A percentile compares a stretch with the other conserved stretches of the same genome.
These are phyloP conservation scores for Bjerkandera adusta DNA, from an alignment of 1,284 basidiomycete species.

Conservation along the genomic window DNA sequence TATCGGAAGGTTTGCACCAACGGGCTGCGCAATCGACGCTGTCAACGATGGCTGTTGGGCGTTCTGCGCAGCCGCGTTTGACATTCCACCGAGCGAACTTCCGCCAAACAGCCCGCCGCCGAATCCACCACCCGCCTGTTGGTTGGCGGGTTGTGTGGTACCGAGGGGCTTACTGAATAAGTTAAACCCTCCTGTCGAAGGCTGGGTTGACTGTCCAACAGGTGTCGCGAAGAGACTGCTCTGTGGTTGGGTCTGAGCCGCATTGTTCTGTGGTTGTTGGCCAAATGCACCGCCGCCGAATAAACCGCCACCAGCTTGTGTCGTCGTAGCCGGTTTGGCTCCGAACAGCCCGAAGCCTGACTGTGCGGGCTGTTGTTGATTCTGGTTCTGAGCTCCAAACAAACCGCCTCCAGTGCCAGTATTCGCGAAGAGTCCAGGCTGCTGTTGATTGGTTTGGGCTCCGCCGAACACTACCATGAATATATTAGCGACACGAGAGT, in stretches of 20 bases:
- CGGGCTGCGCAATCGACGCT: slow-evolving; percentile 89
- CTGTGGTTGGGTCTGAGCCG: slow-evolving; percentile 9
- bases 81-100: slow-evolving; percentile 32
- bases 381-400: no score
- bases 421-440: no score
- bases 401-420: no score
- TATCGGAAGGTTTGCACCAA: slow-evolving; percentile 79
- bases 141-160: slow-evolving; percentile 31
- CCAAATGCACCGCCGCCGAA: slow-evolving; percentile 29
- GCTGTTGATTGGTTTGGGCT: no score
- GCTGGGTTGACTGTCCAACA: slow-evolving; percentile 18
- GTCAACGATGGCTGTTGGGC: slow-evolving; percentile 59
- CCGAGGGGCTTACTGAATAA: slow-evolving; percentile 46
- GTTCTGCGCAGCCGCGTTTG: slow-evolving; percentile 35
- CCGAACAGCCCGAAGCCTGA: no score
- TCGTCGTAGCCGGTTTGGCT: no score
- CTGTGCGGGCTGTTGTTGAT: no score
- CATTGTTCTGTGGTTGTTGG: slow-evolving; percentile 13
- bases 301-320: slow-evolving; percentile 6
- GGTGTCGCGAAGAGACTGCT: slow-evolving; percentile 24
- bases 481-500: no score
- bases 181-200: slow-evolving; percentile 16
- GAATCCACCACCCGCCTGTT: slow-evolving; percentile 34
- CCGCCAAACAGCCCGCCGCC: slow-evolving; percentile 47
- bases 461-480: no score